Percentiles rank a stretch among this genome's conserved stretches.
phyloP scores from a whole-genome alignment of 2,329 filamentous ascomycete species.

The Arthrinium puccinioides region DNA sequence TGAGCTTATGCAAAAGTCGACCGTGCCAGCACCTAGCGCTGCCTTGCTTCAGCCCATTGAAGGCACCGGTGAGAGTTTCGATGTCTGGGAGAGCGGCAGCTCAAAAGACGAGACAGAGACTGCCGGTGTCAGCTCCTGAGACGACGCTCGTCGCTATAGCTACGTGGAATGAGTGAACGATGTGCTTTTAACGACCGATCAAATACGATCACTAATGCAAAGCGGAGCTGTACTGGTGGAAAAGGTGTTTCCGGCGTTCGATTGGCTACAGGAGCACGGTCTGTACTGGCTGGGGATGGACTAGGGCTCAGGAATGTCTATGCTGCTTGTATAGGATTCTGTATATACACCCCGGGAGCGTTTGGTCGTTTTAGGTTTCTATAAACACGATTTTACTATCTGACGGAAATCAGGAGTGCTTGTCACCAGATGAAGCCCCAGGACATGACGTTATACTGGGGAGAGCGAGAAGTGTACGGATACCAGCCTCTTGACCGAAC shows the following conservation, averaged over 20 bases:
- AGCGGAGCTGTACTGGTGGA: not conserved
- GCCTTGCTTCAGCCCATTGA: slow-evolving; percentile 48
- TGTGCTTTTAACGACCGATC: slow-evolving; percentile 1
- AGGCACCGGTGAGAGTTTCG: slow-evolving; percentile 53
- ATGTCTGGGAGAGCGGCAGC: slow-evolving; percentile 66
- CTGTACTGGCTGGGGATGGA: too few relatives aligned
- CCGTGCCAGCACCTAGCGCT: slow-evolving; percentile 32
- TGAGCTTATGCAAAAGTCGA: slow-evolving; percentile 28
- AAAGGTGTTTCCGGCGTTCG: slow-evolving; percentile 2
- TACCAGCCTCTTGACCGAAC: too few relatives aligned
- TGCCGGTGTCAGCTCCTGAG: not conserved
- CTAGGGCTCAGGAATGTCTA: too few relatives aligned
- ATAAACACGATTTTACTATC: too few relatives aligned
- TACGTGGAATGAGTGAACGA: slow-evolving; percentile 3
- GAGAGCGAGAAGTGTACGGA: too few relatives aligned
- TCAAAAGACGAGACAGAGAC: slow-evolving; percentile 48
- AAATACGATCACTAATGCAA: slow-evolving; percentile 5
- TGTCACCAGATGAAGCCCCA: too few relatives aligned
- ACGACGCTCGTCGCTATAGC: not conserved
- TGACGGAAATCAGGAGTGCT: too few relatives aligned
- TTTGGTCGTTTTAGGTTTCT: too few relatives aligned
- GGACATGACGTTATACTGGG: too few relatives aligned
- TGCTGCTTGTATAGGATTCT: slow-evolving; percentile 1
- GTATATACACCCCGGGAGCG: slow-evolving; percentile 2
- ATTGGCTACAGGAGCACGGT: not conserved